Conservation (phyloP, 2,329 filamentous ascomycete genomes). For the Microcera coccophila region DNA sequence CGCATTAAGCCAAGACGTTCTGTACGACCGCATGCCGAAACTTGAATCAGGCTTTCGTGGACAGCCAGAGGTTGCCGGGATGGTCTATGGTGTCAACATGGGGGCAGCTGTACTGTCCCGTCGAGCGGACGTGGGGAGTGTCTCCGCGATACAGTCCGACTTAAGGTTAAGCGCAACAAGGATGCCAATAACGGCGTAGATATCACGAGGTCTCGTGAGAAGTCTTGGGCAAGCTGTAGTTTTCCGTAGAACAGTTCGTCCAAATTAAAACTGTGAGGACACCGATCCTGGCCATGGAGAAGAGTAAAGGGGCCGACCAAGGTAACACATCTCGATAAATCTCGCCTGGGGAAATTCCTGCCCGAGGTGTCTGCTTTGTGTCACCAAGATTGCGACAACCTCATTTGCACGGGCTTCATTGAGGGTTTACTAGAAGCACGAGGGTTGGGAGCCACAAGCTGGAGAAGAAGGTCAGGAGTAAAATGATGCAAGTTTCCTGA, state of each 20-base stretch:
- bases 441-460: constrained; percentile 9
- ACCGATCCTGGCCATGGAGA: too few relatives aligned
- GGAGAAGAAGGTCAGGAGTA: too few relatives aligned
- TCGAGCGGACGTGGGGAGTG: constrained; percentile 8
- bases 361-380: constrained; percentile 16
- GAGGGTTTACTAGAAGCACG: constrained; percentile 4
- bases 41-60: constrained; percentile 8
- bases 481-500: too few relatives aligned
- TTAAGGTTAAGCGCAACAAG: constrained; percentile 10
- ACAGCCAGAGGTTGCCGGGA: constrained; percentile 13
- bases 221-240: constrained; percentile 19
- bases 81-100: constrained; percentile 7
- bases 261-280: neutral
- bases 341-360: constrained; percentile 19
- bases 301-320: constrained; percentile 3
- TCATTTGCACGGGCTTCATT: constrained; percentile 1
- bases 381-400: constrained; percentile 15
- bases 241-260: constrained; percentile 21
- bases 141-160: constrained; percentile 1
- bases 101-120: constrained; percentile 15
- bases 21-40: constrained; percentile 11
- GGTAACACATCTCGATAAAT: constrained; percentile 22
- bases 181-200: constrained; percentile 11
- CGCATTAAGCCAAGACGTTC: constrained; percentile 8
- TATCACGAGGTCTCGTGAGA: constrained; percentile 23